Conservation (phyloP, 331 rosid genomes). For the Quercus tomentella region DNA sequence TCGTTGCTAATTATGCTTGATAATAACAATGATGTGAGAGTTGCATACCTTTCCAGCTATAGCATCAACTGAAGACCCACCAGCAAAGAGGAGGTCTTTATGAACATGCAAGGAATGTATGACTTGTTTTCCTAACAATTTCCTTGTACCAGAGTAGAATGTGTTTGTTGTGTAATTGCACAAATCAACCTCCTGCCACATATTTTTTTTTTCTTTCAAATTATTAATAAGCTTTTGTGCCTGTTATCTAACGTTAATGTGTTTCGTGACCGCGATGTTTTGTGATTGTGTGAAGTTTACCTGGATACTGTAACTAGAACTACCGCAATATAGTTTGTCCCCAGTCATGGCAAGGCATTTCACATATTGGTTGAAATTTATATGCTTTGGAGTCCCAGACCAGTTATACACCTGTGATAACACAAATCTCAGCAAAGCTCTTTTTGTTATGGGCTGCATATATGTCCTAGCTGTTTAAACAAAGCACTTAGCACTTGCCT, state of each 20-base stretch:
- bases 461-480: not conserved
- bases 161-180: constrained; percentile 44
- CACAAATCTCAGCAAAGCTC: constrained; percentile 3
- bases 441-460: constrained; percentile 7
- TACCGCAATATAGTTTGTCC: constrained; percentile 76
- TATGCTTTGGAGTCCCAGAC: constrained; percentile 60
- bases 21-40: not conserved
- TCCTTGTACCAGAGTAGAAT: constrained; percentile 77
- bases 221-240: not conserved
- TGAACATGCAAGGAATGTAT: constrained; percentile 65
- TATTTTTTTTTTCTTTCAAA: not conserved
- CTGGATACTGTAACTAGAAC: constrained; percentile 83
- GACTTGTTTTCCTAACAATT: constrained; percentile 74
- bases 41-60: constrained; percentile 67
- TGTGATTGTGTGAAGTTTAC: constrained; percentile 18
- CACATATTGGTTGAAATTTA: constrained; percentile 74
- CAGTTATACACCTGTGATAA: constrained; percentile 57
- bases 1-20: not conserved
- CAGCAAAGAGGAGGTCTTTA: constrained; percentile 58
- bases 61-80: constrained; percentile 74
- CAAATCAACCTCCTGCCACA: constrained; percentile 80
- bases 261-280: no score
- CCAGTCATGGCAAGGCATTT: constrained; percentile 69
- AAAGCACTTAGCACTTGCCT: constrained; percentile 44
- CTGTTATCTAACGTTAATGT: not conserved